A percentile compares a stretch with the other conserved stretches of the same genome.
These are phyloP conservation scores for Falciphora oryzae DNA, from an alignment of 2,329 filamentous ascomycete genomes.

Conservation along the genomic window DNA sequence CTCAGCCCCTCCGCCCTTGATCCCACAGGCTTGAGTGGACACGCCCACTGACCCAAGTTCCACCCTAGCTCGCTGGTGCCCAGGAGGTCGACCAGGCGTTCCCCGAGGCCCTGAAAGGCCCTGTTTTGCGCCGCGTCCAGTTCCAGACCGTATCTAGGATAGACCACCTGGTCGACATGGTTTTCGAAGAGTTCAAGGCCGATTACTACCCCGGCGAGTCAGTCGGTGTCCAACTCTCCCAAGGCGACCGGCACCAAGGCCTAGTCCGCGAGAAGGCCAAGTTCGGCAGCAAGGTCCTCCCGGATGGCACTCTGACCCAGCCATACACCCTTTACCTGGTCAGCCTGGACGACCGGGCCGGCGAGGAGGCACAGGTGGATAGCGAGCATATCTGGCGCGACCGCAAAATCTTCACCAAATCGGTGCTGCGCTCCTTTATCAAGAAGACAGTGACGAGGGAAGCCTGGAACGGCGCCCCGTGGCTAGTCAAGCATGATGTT, in stretches of 20 bases:
- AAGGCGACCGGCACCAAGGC: slow-evolving; percentile 65
- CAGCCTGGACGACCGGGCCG: slow-evolving; percentile 60
- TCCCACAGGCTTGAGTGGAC: too few relatives aligned
- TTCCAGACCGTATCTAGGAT: slow-evolving; percentile 86
- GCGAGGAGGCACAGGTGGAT: slow-evolving; percentile 72
- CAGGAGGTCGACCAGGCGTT: slow-evolving; percentile 88
- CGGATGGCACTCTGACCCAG: slow-evolving; percentile 64
- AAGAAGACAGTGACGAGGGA: slow-evolving; percentile 92
- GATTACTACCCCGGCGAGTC: slow-evolving; percentile 89
- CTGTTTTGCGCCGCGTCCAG: slow-evolving; percentile 84
- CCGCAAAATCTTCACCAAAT: slow-evolving; percentile 88
- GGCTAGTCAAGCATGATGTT: slow-evolving; percentile 81
- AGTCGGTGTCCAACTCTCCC: slow-evolving; percentile 65
- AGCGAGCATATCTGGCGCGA: slow-evolving; percentile 80
- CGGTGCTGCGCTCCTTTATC: slow-evolving; percentile 87
- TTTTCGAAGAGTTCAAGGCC: slow-evolving; percentile 74
- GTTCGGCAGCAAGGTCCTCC: slow-evolving; percentile 56
- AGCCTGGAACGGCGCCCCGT: slow-evolving; percentile 92
- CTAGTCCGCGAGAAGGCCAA: slow-evolving; percentile 80
- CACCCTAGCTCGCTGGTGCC: slow-evolving; percentile 64
- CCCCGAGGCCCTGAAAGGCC: slow-evolving; percentile 83
- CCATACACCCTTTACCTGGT: slow-evolving; percentile 79
- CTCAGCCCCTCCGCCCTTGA: neutral
- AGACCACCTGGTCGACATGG: slow-evolving; percentile 67
- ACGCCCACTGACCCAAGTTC: neutral